phyloP scores from a whole-genome alignment of 2,329 filamentous ascomycete genomes.

The Botrytis deweyae region DNA sequence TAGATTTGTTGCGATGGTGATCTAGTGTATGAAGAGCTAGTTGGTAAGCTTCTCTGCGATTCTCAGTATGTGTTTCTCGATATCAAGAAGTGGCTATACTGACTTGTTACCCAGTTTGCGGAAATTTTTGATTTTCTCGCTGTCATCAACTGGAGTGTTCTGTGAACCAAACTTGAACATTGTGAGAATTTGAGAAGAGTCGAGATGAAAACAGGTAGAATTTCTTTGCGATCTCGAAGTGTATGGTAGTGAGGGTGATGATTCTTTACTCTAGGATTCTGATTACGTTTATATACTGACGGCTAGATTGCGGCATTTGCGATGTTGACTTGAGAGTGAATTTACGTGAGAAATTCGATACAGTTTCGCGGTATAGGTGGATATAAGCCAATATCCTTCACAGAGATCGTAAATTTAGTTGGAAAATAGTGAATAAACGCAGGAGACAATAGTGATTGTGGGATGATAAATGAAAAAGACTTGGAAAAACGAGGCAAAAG shows the following conservation, averaged over 20 bases:
- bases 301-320: neutral
- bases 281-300: neutral
- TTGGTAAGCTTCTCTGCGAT: neutral
- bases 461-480: neutral
- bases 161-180: neutral
- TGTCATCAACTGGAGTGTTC: neutral
- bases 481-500: neutral
- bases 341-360: neutral
- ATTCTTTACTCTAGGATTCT: neutral
- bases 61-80: neutral
- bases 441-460: neutral
- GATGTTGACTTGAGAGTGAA: neutral
- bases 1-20: neutral
- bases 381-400: neutral
- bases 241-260: neutral
- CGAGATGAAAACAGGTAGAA: neutral
- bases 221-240: neutral
- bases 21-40: constrained; percentile 4
- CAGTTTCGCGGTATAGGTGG: too few relatives aligned
- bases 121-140: neutral
- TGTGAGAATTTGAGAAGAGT: neutral
- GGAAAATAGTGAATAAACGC: neutral
- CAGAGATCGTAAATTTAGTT: neutral
- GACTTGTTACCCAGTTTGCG: neutral
- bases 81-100: neutral